phyloP scores from a whole-genome alignment of 345 rosid genomes.

The Clarkia xantiana region DNA sequence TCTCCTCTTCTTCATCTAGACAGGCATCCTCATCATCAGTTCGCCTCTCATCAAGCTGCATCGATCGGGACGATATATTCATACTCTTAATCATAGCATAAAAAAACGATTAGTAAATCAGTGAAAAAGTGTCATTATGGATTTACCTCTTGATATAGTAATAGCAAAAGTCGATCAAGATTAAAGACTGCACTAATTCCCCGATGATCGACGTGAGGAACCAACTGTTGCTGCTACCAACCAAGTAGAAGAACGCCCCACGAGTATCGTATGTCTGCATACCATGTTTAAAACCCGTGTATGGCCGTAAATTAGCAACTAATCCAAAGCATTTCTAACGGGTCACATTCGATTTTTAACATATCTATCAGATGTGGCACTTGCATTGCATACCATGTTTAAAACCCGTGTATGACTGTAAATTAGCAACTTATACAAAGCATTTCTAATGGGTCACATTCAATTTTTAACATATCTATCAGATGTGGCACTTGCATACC shows the following conservation, averaged over 20 bases:
- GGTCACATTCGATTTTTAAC: background rate
- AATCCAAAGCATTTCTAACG: too few species aligned
- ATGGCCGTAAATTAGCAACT: background rate
- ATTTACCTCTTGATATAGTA: constrained; percentile 63
- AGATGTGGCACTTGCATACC: background rate
- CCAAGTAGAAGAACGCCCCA: constrained; percentile 29
- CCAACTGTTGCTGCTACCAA: constrained; percentile 55
- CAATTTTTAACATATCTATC: background rate
- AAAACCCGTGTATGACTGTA: background rate
- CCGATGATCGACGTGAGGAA: constrained; percentile 40
- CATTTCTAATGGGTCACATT: too few species aligned
- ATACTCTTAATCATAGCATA: too few species aligned
- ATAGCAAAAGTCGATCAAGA: constrained; percentile 77
- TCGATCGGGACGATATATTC: too few species aligned
- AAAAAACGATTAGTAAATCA: too few species aligned
- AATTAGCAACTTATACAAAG: too few species aligned
- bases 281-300: background rate
- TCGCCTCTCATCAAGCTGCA: constrained; percentile 29
- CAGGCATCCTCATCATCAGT: constrained; percentile 32
- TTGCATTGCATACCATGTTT: background rate
- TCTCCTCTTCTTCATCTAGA: constrained; percentile 6
- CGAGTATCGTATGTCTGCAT: constrained; percentile 40
- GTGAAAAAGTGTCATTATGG: too few species aligned
- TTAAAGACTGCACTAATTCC: constrained; percentile 70
- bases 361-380: background rate